A percentile compares a stretch with the other conserved stretches of the same genome.
Conservation (phyloP, 768 basidiomycete species). For the Ramaria sp. region DNA sequence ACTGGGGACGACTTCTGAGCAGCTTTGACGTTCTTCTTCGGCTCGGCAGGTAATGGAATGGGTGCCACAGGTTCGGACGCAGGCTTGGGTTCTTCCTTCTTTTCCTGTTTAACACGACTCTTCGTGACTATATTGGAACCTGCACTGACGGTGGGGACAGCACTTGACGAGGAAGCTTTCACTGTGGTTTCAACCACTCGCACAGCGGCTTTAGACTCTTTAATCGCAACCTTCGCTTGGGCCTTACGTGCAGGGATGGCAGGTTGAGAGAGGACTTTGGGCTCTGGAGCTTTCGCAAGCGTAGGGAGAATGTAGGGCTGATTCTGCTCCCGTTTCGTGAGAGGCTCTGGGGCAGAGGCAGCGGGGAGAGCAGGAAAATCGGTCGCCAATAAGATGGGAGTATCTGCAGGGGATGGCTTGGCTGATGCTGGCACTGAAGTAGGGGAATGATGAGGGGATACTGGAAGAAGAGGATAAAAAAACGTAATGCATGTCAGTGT, state of each 20-base stretch:
- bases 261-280: slow-evolving; percentile 18
- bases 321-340: slow-evolving; percentile 15
- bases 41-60: slow-evolving; percentile 8
- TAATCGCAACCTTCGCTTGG: slow-evolving; percentile 50
- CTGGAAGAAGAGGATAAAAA: slow-evolving; percentile 25
- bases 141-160: not conserved
- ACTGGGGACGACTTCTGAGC: slow-evolving; percentile 15
- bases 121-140: not conserved
- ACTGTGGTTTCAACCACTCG: slow-evolving; percentile 37
- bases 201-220: slow-evolving; percentile 54
- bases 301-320: slow-evolving; percentile 20
- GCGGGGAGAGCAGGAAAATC: slow-evolving; percentile 66
- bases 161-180: not conserved
- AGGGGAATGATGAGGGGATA: slow-evolving; percentile 33
- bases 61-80: slow-evolving; percentile 18
- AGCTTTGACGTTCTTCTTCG: slow-evolving; percentile 12
- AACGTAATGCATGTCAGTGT: slow-evolving; percentile 18
- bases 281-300: slow-evolving; percentile 15
- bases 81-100: slow-evolving; percentile 19
- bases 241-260: slow-evolving; percentile 25
- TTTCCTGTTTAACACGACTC: slow-evolving; percentile 31
- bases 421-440: slow-evolving; percentile 20
- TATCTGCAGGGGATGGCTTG: slow-evolving; percentile 24
- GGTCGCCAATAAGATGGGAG: slow-evolving; percentile 39
- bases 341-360: slow-evolving; percentile 20